Conservation (phyloP, 2,329 filamentous ascomycete species). For the Arthrobotrys sphaeroides region DNA sequence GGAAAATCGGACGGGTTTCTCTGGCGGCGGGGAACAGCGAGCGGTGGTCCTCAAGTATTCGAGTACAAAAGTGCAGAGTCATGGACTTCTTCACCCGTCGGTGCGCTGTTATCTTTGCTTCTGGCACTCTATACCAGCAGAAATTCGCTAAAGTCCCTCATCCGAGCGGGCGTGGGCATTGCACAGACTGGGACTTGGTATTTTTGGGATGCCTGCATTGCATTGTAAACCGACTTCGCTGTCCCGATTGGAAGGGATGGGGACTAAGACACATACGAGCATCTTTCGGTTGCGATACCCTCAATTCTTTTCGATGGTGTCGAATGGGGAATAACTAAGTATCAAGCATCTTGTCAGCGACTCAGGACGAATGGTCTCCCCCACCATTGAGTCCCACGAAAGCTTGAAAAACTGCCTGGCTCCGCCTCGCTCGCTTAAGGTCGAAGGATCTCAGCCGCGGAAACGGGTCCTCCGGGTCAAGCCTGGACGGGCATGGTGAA, state of each 20-base stretch:
- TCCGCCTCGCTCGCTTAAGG: constrained; percentile 47
- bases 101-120: too few relatives aligned
- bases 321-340: background rate
- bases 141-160: constrained; percentile 24
- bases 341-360: constrained; percentile 7
- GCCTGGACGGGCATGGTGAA: background rate
- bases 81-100: too few relatives aligned
- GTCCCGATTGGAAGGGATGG: background rate
- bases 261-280: background rate
- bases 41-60: constrained; percentile 29
- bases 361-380: background rate
- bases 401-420: constrained; percentile 26
- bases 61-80: constrained; percentile 39
- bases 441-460: constrained; percentile 41
- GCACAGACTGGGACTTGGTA: background rate
- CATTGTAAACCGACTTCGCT: background rate
- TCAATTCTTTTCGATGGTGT: background rate
- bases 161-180: constrained; percentile 23
- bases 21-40: background rate
- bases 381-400: background rate
- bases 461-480: constrained; percentile 42
- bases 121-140: background rate
- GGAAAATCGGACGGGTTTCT: too few relatives aligned
- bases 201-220: background rate
- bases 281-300: constrained; percentile 3